phyloP scores from a whole-genome alignment of 306 rosid genomes.

The Albizia julibrissin region DNA sequence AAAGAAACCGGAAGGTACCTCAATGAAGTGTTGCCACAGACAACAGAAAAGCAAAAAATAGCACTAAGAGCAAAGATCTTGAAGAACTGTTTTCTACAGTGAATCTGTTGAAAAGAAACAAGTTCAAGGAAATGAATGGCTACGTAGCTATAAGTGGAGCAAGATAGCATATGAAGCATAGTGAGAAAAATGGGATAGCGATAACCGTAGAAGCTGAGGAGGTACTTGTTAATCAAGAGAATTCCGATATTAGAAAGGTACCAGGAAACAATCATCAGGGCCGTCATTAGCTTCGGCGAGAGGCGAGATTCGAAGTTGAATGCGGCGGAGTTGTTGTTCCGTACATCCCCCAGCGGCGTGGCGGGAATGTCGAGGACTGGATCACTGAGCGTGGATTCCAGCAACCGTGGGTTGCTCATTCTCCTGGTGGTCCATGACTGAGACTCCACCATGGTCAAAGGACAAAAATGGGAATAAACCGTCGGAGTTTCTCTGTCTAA shows the following conservation, averaged over 20 bases:
- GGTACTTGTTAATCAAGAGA: conserved; percentile 86
- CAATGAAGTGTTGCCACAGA: conserved; percentile 87
- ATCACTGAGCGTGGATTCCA: conserved; percentile 41
- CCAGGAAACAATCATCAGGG: conserved; percentile 65
- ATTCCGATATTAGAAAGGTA: conserved; percentile 89
- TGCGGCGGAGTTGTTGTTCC: conserved; percentile 46
- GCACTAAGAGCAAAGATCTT: conserved; percentile 76
- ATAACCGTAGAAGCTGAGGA: conserved; percentile 80
- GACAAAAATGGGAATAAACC: not conserved
- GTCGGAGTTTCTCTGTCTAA: conserved; percentile 24
- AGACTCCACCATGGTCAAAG: conserved; percentile 74
- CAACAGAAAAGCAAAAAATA: conserved; percentile 92
- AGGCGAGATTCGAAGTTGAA: conserved; percentile 30
- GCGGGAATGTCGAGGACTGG: conserved; percentile 70
- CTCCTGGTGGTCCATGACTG: conserved; percentile 60
- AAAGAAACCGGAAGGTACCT: conserved; percentile 86
- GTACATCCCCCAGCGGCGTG: conserved; percentile 61
- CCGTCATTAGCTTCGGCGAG: conserved; percentile 53
- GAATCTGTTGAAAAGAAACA: conserved; percentile 77
- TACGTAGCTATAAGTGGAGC: conserved; percentile 64
- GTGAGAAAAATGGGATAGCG: conserved; percentile 91
- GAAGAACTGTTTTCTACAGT: conserved; percentile 66
- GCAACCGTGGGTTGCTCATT: conserved; percentile 79
- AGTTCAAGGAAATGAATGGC: conserved; percentile 66
- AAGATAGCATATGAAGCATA: conserved; percentile 90